These are phyloP conservation scores for Plasmodium knowlesi DNA, from an alignment of 169 alveolate genomes.

Conservation along the genomic window DNA sequence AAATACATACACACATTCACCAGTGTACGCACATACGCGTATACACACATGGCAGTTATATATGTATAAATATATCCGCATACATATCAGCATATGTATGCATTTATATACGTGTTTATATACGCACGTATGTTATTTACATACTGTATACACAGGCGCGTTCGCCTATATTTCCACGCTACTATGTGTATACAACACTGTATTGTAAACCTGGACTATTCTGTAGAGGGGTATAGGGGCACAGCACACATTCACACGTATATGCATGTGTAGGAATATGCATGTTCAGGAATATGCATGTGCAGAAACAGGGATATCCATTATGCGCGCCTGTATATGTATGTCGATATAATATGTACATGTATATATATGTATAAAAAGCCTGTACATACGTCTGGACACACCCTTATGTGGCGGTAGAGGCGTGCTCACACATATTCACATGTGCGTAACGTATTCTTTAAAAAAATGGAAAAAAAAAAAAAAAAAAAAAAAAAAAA, in stretches of 20 bases:
- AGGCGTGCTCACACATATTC: neutral
- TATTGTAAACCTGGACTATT: neutral
- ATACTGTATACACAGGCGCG: neutral
- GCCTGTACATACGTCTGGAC: neutral
- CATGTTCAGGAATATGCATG: neutral
- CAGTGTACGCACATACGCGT: neutral
- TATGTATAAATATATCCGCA: neutral
- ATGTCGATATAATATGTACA: neutral
- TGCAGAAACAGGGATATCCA: neutral
- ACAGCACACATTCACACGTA: neutral
- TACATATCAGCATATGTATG: neutral
- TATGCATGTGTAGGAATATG: neutral
- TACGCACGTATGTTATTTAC: neutral
- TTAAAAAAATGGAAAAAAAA: neutral
- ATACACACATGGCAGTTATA: neutral
- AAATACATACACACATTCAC: neutral
- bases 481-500: too few relatives aligned
- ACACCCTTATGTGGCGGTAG: neutral
- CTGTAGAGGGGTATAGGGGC: neutral
- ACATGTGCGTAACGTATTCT: neutral
- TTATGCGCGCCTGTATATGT: neutral
- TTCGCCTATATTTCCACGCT: neutral
- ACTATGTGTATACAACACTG: neutral
- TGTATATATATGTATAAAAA: neutral
- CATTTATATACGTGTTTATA: neutral